These are phyloP conservation scores for Thozetella sp. DNA, from an alignment of 495 filamentous ascomycete species.

Conservation along the genomic window DNA sequence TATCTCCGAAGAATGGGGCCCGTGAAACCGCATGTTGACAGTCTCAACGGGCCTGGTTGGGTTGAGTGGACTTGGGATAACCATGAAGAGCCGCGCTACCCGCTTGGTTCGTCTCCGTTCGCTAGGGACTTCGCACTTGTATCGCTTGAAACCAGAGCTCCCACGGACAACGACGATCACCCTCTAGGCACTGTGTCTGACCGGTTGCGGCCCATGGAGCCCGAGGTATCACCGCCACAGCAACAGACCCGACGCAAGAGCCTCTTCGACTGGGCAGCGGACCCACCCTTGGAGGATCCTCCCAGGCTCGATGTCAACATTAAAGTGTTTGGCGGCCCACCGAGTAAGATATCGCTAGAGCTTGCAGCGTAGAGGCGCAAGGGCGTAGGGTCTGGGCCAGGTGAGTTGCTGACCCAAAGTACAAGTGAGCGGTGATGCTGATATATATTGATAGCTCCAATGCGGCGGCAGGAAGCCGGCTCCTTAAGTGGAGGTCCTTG, in stretches of 20 bases:
- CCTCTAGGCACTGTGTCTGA: too few relatives aligned
- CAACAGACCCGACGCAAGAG: not conserved
- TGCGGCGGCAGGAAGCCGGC: not conserved
- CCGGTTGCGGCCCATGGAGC: not conserved
- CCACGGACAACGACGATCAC: too few relatives aligned
- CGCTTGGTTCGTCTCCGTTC: not conserved
- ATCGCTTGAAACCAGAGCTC: not conserved
- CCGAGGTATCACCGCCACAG: not conserved
- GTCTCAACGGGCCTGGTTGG: not conserved
- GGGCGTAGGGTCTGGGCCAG: not conserved
- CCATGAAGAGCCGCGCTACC: not conserved
- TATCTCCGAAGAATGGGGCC: not conserved
- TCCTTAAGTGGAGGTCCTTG: not conserved
- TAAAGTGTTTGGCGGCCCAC: not conserved
- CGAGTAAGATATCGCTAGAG: not conserved
- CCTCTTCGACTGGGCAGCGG: not conserved
- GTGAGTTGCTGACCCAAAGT: not conserved
- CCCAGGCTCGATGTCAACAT: not conserved
- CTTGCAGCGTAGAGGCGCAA: not conserved
- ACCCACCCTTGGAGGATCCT: not conserved
- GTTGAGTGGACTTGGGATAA: not conserved
- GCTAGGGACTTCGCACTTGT: not conserved
- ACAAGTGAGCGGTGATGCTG: not conserved
- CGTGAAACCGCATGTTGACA: not conserved
- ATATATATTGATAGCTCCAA: not conserved